Evolutionary conservation across 202 grass and related monocot genomes (phyloP), one percentile per base, ranked within the genome.

Genomic region (Carex arenaria): DNA sequence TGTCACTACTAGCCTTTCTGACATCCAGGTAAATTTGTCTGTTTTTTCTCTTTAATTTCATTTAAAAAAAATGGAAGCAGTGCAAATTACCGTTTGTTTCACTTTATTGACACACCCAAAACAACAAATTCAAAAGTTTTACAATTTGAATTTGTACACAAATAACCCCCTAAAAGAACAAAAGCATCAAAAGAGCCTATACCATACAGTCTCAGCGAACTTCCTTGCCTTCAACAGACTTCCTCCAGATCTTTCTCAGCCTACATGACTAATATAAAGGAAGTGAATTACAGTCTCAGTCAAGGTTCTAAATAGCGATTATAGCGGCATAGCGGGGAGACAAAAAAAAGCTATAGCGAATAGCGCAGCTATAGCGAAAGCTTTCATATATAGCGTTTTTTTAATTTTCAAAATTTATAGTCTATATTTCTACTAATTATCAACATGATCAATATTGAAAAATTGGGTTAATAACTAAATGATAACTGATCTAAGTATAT

Each of bases 1-100:
- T 85, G 95, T 98, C 73, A 93, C 86, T 51, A 95, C 93, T 81
- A 93, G 87, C 53, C 87, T 98, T 78, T 82, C 89, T 85, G 95
- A 98, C 51, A 95, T 98, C 87, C 95, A 98, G 89, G 95, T 93
- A 31, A 34, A 57, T 57, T 77, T 57, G 66, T 55, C 14, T 77
- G 7, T 57, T 77, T 32, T 28, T 76, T 10, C 72, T 19, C 18
- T 36, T 10, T 43, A 43, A 43, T 43, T 43, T 43, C 42, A 43
- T 43, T 42, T 43, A 43, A 43, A 43, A 43, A 43, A 43, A 43
- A 43, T 10, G 10, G 60, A 54, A 76, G 28, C 15, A 8, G 20
- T 53, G 14, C 51, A n/a, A 79, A 42, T 0, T 61, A 28, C n/a
- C 75, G 42, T 2, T 8, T 57, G 11, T 60, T 55, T 20, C 28